Base-by-base conservation (phyloP, 2,329 filamentous ascomycete species). In the Xylaria hypoxylon region DNA sequence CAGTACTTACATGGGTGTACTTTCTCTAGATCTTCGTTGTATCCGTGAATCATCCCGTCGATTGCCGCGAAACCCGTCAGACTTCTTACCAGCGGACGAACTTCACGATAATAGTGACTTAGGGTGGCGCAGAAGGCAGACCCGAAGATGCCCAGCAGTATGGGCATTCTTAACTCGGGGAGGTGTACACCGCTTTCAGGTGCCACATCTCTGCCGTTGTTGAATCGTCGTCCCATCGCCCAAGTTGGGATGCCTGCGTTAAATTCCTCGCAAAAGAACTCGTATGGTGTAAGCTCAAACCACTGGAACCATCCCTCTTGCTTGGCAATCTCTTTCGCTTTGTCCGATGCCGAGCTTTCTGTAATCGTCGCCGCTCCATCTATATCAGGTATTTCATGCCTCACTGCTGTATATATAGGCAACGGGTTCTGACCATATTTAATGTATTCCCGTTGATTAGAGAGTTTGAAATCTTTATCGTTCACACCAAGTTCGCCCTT, bases 101-200 rank as follows among this genome's bases (percentile, higher is more conserved):
- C 87, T 79, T 99, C 96, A 70, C 91, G 92, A 80, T 98, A 98
- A 77, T 99, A 99, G 78, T 98, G 96, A 48, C 92, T 95, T 0
- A 99, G 82, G 0, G 96, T 98, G 0, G 96, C 96, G 73, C 96
- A 98, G 76, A 99, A 98, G 2, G 96, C 96, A 71, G 92, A 96
- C 1, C 96, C 96, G 85, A 96, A 99, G n/a, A 98, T 91, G 0
- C 96, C 96, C 83, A 99, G 88, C 52, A 98, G 84, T 7, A 96
- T 84, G 0, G 95, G 92, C 64, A 97, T 85, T 47, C 94, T 89
- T 31, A 96, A 81, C 79, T 99, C 96, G 0, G 96, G 96, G 3
- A 96, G 83, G 48, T 92, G 89, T 26, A 86, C 85, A 8, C 92
- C 87, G 10, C 88, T 85, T 33, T 90, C 89, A 0, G 88, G 84